Evolutionary conservation across 1,139 yeast genomes (phyloP).

Genomic region (Pneumocystis carinii): DNA sequence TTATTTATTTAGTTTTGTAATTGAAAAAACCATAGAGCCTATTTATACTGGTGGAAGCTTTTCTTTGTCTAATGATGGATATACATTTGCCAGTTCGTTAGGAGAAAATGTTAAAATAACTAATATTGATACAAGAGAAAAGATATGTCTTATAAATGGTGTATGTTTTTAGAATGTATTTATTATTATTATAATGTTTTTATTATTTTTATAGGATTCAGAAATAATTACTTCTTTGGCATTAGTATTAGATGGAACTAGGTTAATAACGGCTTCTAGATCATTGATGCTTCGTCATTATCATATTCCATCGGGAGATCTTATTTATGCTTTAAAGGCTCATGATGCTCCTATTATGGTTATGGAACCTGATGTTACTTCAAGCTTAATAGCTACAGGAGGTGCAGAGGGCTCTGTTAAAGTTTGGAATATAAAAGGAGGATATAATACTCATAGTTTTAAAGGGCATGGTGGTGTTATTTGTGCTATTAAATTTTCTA

Average conservation of each 20-base stretch:
- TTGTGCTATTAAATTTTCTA: conserved; percentile 60
- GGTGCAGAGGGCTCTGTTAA: conserved; percentile 87
- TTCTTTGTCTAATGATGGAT: conserved; percentile 49
- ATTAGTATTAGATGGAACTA: conserved; percentile 60
- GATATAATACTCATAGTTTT: conserved; percentile 74
- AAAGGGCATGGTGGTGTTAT: conserved; percentile 93
- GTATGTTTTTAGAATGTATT: conserved; percentile 1
- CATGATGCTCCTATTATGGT: conserved; percentile 68
- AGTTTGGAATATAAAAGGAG: conserved; percentile 85
- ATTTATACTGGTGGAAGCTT: conserved; percentile 81
- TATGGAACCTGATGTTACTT: conserved; percentile 60
- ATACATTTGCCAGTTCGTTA: conserved; percentile 63
- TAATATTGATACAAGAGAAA: conserved; percentile 41
- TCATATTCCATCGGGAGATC: conserved; percentile 25
- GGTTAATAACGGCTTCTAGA: conserved; percentile 61
- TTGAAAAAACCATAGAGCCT: conserved; percentile 37
- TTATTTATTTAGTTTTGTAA: conserved; percentile 6
- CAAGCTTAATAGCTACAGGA: conserved; percentile 81
- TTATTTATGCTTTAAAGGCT: conserved; percentile 30
- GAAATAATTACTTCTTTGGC: conserved; percentile 63
- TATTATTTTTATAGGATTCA: conserved; percentile 36
- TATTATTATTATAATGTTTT: conserved; percentile 1
- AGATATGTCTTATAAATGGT: conserved; percentile 55
- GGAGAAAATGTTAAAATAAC: conserved; percentile 60
- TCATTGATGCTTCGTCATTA: conserved; percentile 68